Conservation (phyloP, 805 yeast genomes). For the Lachancea fermentati region DNA sequence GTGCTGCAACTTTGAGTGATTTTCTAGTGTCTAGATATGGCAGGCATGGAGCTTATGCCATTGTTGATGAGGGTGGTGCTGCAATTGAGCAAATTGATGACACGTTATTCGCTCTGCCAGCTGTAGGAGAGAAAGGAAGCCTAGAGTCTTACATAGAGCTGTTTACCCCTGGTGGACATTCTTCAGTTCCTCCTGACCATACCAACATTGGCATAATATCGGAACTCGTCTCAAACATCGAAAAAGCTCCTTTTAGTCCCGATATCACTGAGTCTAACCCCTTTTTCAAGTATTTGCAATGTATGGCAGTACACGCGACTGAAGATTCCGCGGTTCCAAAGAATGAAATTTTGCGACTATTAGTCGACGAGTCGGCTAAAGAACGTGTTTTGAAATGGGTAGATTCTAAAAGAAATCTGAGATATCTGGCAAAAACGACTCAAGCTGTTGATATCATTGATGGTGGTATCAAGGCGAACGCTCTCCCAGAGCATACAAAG, state of each 20-base stretch:
- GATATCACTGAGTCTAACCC: conserved; percentile 49
- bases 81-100: conserved; percentile 31
- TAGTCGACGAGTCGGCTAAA: conserved; percentile 12
- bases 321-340: too few relatives aligned
- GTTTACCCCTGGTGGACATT: conserved; percentile 62
- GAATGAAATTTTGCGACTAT: conserved; percentile 5
- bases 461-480: too few relatives aligned
- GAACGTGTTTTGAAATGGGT: conserved; percentile 4
- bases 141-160: conserved; percentile 38
- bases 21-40: conserved; percentile 50
- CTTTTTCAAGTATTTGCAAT: conserved; percentile 45
- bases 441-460: conserved; percentile 51
- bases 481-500: conserved; percentile 45
- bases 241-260: conserved; percentile 47
- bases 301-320: conserved; percentile 47
- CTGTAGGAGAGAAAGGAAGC: conserved; percentile 44
- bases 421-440: conserved; percentile 40
- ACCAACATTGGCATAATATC: conserved; percentile 66
- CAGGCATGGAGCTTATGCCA: conserved; percentile 46
- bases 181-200: conserved; percentile 67
- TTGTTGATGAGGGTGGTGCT: conserved; percentile 56
- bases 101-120: conserved; percentile 41
- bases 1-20: conserved; percentile 46
- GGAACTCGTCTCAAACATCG: conserved; percentile 49
- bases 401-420: conserved; percentile 10